These are phyloP conservation scores for Colletotrichum godetiae DNA, from an alignment of 2,329 filamentous ascomycete genomes.

Conservation along the genomic window DNA sequence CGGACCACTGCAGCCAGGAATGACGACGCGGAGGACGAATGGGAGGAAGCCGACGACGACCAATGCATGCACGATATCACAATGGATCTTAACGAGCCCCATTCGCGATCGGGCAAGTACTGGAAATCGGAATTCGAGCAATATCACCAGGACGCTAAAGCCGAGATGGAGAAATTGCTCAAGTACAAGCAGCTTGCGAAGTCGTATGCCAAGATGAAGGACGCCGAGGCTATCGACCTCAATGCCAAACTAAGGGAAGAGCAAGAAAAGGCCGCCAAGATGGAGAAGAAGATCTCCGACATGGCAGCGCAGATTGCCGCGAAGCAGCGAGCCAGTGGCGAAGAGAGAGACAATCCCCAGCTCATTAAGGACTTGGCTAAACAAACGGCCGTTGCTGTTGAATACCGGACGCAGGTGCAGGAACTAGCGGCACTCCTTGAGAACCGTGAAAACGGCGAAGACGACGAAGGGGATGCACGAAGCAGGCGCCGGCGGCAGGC, in stretches of 20 bases:
- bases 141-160: slow-evolving; percentile 78
- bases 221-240: slow-evolving; percentile 75
- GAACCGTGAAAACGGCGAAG: slow-evolving; percentile 49
- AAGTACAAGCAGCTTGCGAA: slow-evolving; percentile 85
- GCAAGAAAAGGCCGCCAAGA: slow-evolving; percentile 70
- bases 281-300: slow-evolving; percentile 72
- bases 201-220: slow-evolving; percentile 82
- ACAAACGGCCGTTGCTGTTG: slow-evolving; percentile 67
- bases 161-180: slow-evolving; percentile 81
- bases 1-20: slow-evolving; percentile 29
- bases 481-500: slow-evolving; percentile 50
- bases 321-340: slow-evolving; percentile 46
- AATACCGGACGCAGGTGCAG: slow-evolving; percentile 70
- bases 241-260: slow-evolving; percentile 75
- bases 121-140: slow-evolving; percentile 84
- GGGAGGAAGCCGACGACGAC: slow-evolving; percentile 59
- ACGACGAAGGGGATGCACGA: slow-evolving; percentile 46
- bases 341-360: slow-evolving; percentile 57
- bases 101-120: slow-evolving; percentile 80
- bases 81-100: slow-evolving; percentile 77
- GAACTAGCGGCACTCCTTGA: slow-evolving; percentile 66
- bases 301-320: slow-evolving; percentile 67
- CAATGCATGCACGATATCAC: slow-evolving; percentile 71
- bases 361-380: slow-evolving; percentile 65
- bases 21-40: slow-evolving; percentile 56